phyloP scores from a whole-genome alignment of 2,329 filamentous ascomycete species.

The Oidium heveae region DNA sequence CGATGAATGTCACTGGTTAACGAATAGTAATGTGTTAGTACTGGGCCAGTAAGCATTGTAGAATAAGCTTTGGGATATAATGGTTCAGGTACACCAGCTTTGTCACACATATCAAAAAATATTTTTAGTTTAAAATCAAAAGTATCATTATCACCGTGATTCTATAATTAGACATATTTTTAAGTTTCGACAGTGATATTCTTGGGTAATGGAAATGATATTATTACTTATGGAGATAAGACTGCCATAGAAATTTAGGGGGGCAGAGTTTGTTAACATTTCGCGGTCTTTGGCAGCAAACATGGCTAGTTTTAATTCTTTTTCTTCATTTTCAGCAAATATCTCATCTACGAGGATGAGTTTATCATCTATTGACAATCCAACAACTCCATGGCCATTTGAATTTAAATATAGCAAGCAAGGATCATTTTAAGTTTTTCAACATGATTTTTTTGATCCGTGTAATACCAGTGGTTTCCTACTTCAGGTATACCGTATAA shows the following conservation, averaged over 20 bases:
- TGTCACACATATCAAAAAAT: too few relatives aligned
- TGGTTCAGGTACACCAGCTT: too few relatives aligned
- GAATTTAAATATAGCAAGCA: background rate
- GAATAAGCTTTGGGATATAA: too few relatives aligned
- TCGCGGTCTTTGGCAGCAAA: background rate
- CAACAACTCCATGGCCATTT: slow-evolving; percentile 1
- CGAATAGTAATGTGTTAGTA: too few relatives aligned
- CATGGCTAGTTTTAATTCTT: background rate
- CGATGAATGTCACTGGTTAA: too few relatives aligned
- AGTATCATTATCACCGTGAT: too few relatives aligned
- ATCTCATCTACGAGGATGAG: background rate
- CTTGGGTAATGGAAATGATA: background rate
- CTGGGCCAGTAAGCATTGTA: too few relatives aligned
- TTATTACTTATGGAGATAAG: background rate
- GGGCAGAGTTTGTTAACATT: background rate
- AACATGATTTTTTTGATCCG: slow-evolving; percentile 1
- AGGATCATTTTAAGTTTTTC: slow-evolving; percentile 2
- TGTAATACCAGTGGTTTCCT: slow-evolving; percentile 1
- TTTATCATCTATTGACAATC: slow-evolving; percentile 1
- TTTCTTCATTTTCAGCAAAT: background rate
- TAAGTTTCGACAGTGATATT: background rate
- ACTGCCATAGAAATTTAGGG: slow-evolving; percentile 1
- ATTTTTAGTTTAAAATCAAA: too few relatives aligned
- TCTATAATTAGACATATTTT: too few relatives aligned
- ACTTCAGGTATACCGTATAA: slow-evolving; percentile 1